These are phyloP conservation scores for Diophrys sp. DNA, from an alignment of 73 alveolate genomes.

Conservation along the genomic window DNA sequence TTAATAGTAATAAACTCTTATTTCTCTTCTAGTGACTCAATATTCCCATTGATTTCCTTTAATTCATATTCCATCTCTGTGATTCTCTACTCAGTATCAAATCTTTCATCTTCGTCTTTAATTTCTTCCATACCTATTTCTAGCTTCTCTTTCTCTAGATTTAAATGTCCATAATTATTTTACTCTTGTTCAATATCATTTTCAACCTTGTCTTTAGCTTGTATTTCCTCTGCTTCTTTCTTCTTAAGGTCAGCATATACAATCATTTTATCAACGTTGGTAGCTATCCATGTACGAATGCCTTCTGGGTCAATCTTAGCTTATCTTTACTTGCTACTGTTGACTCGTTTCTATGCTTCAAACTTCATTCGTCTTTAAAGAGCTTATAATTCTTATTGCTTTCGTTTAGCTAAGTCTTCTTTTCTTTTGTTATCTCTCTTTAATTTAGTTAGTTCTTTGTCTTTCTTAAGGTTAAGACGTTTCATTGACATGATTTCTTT, in stretches of 20 bases:
- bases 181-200: constrained; percentile 49
- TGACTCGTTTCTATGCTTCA: constrained; percentile 4
- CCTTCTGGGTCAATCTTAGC: constrained; percentile 30
- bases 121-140: constrained; percentile 19
- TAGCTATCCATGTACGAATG: constrained; percentile 30
- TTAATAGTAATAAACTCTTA: constrained; percentile 29
- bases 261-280: constrained; percentile 34
- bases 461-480: constrained; percentile 56
- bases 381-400: constrained; percentile 32
- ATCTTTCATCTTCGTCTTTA: constrained; percentile 14
- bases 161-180: constrained; percentile 19
- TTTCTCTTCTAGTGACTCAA: constrained; percentile 65
- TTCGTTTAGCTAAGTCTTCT: constrained; percentile 45
- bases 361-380: constrained; percentile 14
- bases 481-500: constrained; percentile 60
- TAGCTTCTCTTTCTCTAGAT: constrained; percentile 35
- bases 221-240: constrained; percentile 19
- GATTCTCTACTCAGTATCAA: constrained; percentile 31
- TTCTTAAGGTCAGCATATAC: constrained; percentile 30
- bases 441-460: constrained; percentile 52
- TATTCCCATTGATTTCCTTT: constrained; percentile 22
- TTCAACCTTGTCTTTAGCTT: constrained; percentile 20
- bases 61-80: constrained; percentile 25
- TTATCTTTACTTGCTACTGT: no score
- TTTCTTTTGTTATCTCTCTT: constrained; percentile 62